phyloP scores from a whole-genome alignment of 805 yeast genomes.

The Lachancea sp. region DNA sequence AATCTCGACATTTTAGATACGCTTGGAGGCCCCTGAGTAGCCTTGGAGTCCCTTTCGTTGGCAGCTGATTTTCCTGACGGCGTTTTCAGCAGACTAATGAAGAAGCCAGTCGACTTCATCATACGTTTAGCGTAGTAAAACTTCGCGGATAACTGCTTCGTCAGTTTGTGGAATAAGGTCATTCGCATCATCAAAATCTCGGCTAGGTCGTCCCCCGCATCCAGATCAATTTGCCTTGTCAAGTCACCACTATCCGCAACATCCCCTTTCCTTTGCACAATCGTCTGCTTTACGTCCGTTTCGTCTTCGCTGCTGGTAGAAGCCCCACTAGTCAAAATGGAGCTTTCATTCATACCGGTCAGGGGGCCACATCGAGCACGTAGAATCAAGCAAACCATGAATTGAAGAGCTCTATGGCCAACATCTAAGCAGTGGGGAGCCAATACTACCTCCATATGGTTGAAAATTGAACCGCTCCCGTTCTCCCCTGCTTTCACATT shows the following conservation, averaged over 20 bases:
- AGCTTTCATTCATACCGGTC: slow-evolving; percentile 30
- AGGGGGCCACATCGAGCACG: slow-evolving; percentile 43
- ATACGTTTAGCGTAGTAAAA: slow-evolving; percentile 67
- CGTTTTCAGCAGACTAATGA: slow-evolving; percentile 34
- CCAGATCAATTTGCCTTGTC: slow-evolving; percentile 31
- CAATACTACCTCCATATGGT: slow-evolving; percentile 39
- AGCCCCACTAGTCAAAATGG: slow-evolving; percentile 16
- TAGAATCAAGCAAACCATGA: slow-evolving; percentile 48
- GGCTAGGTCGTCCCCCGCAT: slow-evolving; percentile 35
- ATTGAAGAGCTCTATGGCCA: slow-evolving; percentile 52
- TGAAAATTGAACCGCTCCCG: slow-evolving; percentile 31
- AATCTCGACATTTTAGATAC: slow-evolving; percentile 25
- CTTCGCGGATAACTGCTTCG: slow-evolving; percentile 44
- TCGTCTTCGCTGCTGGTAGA: slow-evolving; percentile 25
- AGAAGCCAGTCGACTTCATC: slow-evolving; percentile 47
- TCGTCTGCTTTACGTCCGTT: slow-evolving; percentile 12
- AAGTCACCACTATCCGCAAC: slow-evolving; percentile 26
- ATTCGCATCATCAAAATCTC: slow-evolving; percentile 36
- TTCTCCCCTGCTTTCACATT: slow-evolving; percentile 32
- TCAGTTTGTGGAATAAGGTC: slow-evolving; percentile 37
- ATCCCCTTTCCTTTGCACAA: slow-evolving; percentile 18
- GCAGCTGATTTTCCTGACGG: slow-evolving; percentile 20
- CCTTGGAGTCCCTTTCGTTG: slow-evolving; percentile 1
- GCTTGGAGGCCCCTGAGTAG: slow-evolving; percentile 8
- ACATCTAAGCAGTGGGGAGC: slow-evolving; percentile 46